Evolutionary conservation across 306 rosid genomes (phyloP).

Genomic region (Ochetophila trinervis): DNA sequence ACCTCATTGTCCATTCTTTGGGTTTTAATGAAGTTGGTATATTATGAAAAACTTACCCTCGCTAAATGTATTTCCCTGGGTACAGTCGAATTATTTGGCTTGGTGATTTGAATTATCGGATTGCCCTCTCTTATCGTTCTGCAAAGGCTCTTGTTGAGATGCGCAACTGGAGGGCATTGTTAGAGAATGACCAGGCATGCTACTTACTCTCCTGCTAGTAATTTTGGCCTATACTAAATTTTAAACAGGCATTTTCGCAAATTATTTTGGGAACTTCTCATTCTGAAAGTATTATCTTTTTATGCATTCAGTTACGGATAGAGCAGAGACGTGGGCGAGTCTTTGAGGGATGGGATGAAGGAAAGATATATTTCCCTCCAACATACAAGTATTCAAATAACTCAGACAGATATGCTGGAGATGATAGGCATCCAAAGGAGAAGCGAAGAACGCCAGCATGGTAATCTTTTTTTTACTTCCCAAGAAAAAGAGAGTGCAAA

Average conservation of each 20-base stretch:
- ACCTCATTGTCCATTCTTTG: slow-evolving; percentile 5
- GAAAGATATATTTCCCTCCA: slow-evolving; percentile 95
- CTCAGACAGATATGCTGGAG: slow-evolving; percentile 95
- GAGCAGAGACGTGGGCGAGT: slow-evolving; percentile 78
- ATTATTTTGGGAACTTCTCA: slow-evolving; percentile 14
- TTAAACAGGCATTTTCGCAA: slow-evolving; percentile 5
- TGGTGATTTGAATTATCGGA: slow-evolving; percentile 95
- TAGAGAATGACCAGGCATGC: slow-evolving; percentile 93
- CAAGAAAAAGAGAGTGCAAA: too few species aligned
- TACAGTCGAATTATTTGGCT: slow-evolving; percentile 94
- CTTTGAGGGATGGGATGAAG: slow-evolving; percentile 90
- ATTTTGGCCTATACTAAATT: background rate
- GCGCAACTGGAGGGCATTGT: slow-evolving; percentile 82
- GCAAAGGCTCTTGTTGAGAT: slow-evolving; percentile 93
- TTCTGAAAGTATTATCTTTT: slow-evolving; percentile 27
- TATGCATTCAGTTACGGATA: slow-evolving; percentile 66
- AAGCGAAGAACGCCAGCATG: slow-evolving; percentile 99
- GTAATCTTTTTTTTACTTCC: slow-evolving; percentile 38
- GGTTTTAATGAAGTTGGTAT: slow-evolving; percentile 11
- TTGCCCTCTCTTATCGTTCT: slow-evolving; percentile 79
- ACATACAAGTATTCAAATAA: slow-evolving; percentile 95
- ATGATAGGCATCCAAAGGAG: slow-evolving; percentile 67
- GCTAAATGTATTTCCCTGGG: slow-evolving; percentile 29
- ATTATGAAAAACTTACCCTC: slow-evolving; percentile 13
- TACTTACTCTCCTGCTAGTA: slow-evolving; percentile 9